Conservation (phyloP, 345 rosid species). For the Ceriops decandra region DNA sequence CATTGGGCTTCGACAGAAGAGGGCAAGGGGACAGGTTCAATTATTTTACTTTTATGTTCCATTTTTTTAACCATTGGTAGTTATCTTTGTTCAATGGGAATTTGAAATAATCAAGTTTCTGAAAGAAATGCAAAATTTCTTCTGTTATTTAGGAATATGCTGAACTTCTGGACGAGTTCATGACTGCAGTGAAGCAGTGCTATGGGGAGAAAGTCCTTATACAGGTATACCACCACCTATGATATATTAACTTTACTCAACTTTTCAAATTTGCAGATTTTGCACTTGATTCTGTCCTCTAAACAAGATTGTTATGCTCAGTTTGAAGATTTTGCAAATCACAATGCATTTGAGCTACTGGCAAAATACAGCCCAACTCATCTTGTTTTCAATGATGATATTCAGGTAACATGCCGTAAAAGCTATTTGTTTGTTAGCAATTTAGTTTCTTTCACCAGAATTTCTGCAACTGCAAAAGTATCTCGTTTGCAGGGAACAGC, state of each 20-base stretch:
- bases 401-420: conserved; percentile 48
- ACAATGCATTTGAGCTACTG: conserved; percentile 84
- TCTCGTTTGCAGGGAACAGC: conserved; percentile 72
- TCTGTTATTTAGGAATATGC: conserved; percentile 56
- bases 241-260: background rate
- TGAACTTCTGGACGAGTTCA: conserved; percentile 74
- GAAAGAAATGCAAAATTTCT: background rate
- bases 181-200: conserved; percentile 86
- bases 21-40: conserved; percentile 31
- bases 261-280: background rate
- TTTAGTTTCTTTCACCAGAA: background rate
- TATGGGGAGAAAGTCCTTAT: conserved; percentile 86
- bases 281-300: background rate
- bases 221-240: conserved; percentile 44
- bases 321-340: conserved; percentile 99
- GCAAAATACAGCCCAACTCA: conserved; percentile 66
- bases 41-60: background rate
- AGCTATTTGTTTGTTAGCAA: background rate
- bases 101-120: background rate
- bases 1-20: conserved; percentile 31
- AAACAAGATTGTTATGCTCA: conserved; percentile 21
- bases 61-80: background rate
- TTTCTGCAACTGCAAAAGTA: background rate
- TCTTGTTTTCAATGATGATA: conserved; percentile 96
- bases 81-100: background rate